These are phyloP conservation scores for Cutaneotrichosporon sp. DNA, from an alignment of 1,284 basidiomycete species.

Conservation along the genomic window DNA sequence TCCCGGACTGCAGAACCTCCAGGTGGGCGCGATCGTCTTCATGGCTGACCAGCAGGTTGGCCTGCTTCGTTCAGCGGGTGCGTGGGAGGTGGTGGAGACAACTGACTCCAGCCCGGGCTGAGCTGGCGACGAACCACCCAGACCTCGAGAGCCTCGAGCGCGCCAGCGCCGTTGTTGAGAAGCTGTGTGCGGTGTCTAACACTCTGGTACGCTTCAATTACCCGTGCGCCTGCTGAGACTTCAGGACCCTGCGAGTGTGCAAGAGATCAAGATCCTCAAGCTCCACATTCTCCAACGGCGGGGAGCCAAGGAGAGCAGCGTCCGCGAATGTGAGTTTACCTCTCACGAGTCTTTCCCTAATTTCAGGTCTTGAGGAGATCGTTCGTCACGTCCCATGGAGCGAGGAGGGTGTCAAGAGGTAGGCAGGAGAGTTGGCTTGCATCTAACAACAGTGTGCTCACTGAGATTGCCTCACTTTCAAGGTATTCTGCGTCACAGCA, in stretches of 20 bases:
- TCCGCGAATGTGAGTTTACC: background rate
- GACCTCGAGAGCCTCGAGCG: background rate
- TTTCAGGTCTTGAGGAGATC: background rate
- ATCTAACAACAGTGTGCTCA: conserved; percentile 13
- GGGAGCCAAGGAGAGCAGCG: conserved; percentile 11
- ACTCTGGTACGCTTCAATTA: conserved; percentile 2
- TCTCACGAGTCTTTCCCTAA: background rate
- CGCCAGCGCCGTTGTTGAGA: background rate
- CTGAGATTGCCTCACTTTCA: conserved; percentile 3
- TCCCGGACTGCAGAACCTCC: background rate
- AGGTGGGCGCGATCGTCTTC: background rate
- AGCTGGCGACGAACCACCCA: background rate
- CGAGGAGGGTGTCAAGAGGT: conserved; percentile 14
- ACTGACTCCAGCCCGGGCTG: conserved; percentile 14
- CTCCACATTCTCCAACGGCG: conserved; percentile 12
- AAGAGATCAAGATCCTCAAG: conserved; percentile 14
- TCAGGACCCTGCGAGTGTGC: conserved; percentile 11
- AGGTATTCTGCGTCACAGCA: background rate
- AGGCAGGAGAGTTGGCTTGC: no score
- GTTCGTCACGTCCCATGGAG: background rate
- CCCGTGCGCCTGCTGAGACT: background rate
- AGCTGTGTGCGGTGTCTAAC: conserved; percentile 1
- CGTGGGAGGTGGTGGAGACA: no score
- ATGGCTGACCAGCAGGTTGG: conserved; percentile 4
- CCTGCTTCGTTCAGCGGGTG: conserved; percentile 6